Percentiles rank a stretch among this genome's conserved stretches.
phyloP scores from a whole-genome alignment of 176 grass and related monocot genomes.

The Carex cristatella region DNA sequence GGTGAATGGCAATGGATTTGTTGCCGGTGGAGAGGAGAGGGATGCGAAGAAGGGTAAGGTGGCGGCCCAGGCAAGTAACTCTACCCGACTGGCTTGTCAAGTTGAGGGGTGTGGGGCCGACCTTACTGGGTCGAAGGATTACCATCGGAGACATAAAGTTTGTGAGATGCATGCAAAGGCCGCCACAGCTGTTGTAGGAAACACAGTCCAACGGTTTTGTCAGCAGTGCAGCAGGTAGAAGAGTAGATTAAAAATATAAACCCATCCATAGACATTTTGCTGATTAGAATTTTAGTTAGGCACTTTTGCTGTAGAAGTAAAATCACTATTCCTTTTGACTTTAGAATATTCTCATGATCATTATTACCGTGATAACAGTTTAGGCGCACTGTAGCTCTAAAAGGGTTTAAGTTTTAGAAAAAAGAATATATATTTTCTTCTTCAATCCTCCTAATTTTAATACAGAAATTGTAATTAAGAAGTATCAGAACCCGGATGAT shows the following conservation, averaged over 20 bases:
- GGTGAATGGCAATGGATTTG: conserved; percentile 7
- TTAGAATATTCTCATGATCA: neutral
- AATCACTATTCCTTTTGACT: neutral
- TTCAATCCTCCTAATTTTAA: neutral
- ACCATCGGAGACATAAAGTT: conserved; percentile 91
- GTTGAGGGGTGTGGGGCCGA: conserved; percentile 78
- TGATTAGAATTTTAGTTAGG: neutral
- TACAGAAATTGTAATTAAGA: neutral
- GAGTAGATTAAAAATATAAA: neutral
- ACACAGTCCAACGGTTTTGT: conserved; percentile 78
- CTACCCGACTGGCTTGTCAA: conserved; percentile 49
- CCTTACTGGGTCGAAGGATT: conserved; percentile 71
- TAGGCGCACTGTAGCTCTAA: neutral
- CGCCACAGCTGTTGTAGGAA: conserved; percentile 58
- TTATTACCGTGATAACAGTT: neutral
- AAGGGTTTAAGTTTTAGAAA: neutral
- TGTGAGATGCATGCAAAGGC: conserved; percentile 99
- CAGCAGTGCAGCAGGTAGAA: conserved; percentile 94
- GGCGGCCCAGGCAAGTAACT: conserved; percentile 41
- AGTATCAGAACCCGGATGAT: neutral
- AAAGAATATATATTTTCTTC: neutral
- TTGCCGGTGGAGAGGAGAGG: conserved; percentile 39
- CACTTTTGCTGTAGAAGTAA: neutral
- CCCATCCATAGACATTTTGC: neutral
- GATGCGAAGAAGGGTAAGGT: conserved; percentile 68